phyloP scores from a whole-genome alignment of 495 filamentous ascomycete species.

The Hyaloscypha variabilis region DNA sequence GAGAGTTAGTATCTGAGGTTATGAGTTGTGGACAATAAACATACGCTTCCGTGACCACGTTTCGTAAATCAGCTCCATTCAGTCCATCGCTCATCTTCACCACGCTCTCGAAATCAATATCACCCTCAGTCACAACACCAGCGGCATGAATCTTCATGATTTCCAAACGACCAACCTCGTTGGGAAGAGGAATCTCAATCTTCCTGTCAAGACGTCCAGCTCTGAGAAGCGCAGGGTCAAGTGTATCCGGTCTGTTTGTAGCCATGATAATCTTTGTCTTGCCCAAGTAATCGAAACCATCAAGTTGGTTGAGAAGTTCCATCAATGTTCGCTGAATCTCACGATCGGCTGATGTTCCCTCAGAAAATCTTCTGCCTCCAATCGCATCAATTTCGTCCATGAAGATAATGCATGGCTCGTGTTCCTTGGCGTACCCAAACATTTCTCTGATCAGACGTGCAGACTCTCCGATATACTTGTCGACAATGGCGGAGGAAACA shows the following conservation, averaged over 20 bases:
- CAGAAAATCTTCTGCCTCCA: conserved; percentile 95
- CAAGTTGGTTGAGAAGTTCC: conserved; percentile 98
- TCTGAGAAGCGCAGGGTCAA: conserved; percentile 92
- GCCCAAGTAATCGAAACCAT: conserved; percentile 98
- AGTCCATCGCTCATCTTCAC: conserved; percentile 99
- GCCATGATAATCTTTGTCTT: conserved; percentile 99
- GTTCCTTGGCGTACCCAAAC: conserved; percentile 99
- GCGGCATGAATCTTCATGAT: conserved; percentile 98
- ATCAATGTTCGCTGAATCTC: conserved; percentile 99
- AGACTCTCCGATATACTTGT: conserved; percentile 99
- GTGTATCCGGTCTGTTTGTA: conserved; percentile 96
- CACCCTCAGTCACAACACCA: conserved; percentile 84
- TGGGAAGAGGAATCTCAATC: conserved; percentile 98
- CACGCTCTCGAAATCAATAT: conserved; percentile 98
- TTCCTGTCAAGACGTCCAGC: conserved; percentile 95
- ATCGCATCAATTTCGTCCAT: conserved; percentile 99
- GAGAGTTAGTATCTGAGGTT: conserved; percentile 31
- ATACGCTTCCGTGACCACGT: conserved; percentile 98
- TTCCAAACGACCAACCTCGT: conserved; percentile 95
- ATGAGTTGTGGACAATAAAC: conserved; percentile 36
- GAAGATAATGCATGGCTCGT: conserved; percentile 99
- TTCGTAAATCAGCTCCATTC: conserved; percentile 96
- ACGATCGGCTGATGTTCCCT: conserved; percentile 96
- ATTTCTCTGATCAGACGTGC: conserved; percentile 97
- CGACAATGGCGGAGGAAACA: conserved; percentile 98